A percentile compares a stretch with the other conserved stretches of the same genome.
Conservation (phyloP, 1,284 basidiomycete species). For the Pholiota adiposa region DNA sequence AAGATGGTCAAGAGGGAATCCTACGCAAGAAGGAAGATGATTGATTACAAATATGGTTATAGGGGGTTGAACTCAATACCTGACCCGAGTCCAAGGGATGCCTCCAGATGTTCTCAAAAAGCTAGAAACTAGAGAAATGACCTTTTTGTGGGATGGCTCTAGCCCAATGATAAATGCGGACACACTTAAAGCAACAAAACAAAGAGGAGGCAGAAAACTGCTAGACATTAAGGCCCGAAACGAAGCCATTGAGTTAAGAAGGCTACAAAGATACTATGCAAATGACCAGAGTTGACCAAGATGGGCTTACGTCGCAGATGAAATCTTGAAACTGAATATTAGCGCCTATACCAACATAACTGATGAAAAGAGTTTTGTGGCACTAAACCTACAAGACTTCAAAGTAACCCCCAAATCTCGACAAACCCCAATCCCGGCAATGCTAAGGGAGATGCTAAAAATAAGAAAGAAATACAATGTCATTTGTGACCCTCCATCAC, state of each 20-base stretch:
- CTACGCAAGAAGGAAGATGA: too few relatives aligned
- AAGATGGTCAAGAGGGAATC: too few relatives aligned
- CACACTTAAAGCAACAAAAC: constrained; percentile 14
- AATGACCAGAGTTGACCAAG: constrained; percentile 3
- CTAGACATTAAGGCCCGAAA: constrained; percentile 26
- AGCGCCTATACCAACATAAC: background rate
- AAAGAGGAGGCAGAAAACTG: constrained; percentile 21
- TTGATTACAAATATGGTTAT: too few relatives aligned
- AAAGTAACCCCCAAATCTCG: background rate
- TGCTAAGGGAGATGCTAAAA: constrained; percentile 18
- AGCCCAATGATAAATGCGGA: constrained; percentile 22
- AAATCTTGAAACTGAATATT: constrained; percentile 11
- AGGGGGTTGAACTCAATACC: constrained; percentile 34
- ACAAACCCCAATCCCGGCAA: constrained; percentile 3
- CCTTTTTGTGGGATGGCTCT: constrained; percentile 30
- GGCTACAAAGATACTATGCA: constrained; percentile 16
- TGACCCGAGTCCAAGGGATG: constrained; percentile 38
- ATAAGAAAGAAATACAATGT: constrained; percentile 21
- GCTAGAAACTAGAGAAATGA: constrained; percentile 10
- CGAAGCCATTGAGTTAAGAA: constrained; percentile 26
- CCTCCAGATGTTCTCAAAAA: constrained; percentile 26
- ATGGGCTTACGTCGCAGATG: constrained; percentile 25
- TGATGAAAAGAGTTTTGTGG: background rate
- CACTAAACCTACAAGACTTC: constrained; percentile 28
- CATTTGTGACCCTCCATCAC: constrained; percentile 17